phyloP scores from a whole-genome alignment of 2,329 filamentous ascomycete species.

The Aureobasidium musti region DNA sequence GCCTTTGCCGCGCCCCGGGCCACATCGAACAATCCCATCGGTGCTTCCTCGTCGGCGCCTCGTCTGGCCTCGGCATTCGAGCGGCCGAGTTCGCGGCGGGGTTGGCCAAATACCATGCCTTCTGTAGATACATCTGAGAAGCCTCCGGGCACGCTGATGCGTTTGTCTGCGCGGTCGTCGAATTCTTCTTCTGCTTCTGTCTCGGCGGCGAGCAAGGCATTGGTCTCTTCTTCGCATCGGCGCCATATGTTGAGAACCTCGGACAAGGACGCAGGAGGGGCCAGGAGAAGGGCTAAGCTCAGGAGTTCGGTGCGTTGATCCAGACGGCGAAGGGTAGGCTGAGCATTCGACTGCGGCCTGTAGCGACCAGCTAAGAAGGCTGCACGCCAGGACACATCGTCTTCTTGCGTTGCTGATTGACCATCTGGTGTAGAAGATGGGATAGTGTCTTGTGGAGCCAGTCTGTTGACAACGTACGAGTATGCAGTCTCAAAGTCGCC shows the following conservation, averaged over 20 bases:
- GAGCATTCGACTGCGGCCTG: slow-evolving; percentile 51
- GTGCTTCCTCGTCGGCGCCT: slow-evolving; percentile 51
- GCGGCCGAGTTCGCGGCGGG: slow-evolving; percentile 45
- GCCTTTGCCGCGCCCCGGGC: slow-evolving; percentile 53
- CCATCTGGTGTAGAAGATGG: slow-evolving; percentile 31
- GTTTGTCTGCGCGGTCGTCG: slow-evolving; percentile 65
- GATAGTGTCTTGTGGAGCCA: slow-evolving; percentile 47
- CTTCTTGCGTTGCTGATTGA: slow-evolving; percentile 41
- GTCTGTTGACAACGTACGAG: slow-evolving; percentile 74
- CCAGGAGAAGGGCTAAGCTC: slow-evolving; percentile 71
- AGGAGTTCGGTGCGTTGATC: slow-evolving; percentile 82
- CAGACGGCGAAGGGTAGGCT: slow-evolving; percentile 65
- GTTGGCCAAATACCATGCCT: slow-evolving; percentile 44
- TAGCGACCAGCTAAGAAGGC: slow-evolving; percentile 78
- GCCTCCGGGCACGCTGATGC: slow-evolving; percentile 43
- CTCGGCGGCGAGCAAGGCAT: slow-evolving; percentile 65
- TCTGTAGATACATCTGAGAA: slow-evolving; percentile 43
- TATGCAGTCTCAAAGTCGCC: slow-evolving; percentile 86
- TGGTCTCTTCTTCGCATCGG: slow-evolving; percentile 75
- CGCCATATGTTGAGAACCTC: slow-evolving; percentile 75
- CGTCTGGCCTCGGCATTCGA: slow-evolving; percentile 32
- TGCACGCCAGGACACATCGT: slow-evolving; percentile 76
- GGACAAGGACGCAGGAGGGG: slow-evolving; percentile 68
- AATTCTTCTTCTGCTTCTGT: slow-evolving; percentile 68
- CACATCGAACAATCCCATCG: slow-evolving; percentile 57